A percentile compares a stretch with the other conserved stretches of the same genome.
Evolutionary conservation across 2,329 filamentous ascomycete species (phyloP).

Genomic region (Neodidymelliopsis sp.): DNA sequence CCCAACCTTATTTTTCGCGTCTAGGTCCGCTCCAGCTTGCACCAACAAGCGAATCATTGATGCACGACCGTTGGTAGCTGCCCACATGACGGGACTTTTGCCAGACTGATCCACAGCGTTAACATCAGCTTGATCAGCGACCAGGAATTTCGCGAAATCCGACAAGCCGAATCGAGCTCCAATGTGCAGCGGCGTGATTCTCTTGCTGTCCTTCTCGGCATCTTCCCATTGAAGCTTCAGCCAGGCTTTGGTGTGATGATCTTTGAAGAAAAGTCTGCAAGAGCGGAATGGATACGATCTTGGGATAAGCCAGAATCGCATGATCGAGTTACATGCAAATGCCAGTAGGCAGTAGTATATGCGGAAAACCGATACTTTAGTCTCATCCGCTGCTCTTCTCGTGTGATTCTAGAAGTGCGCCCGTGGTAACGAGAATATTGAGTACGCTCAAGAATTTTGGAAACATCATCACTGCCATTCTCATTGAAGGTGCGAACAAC

Average conservation of each 20-base stretch:
- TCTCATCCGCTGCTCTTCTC: conserved; percentile 3
- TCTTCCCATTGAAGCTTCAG: conserved; percentile 15
- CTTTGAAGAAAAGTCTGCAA: conserved; percentile 12
- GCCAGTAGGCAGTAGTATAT: conserved; percentile 20
- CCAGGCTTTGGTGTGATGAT: conserved; percentile 3
- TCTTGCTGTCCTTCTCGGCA: background rate
- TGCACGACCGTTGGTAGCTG: background rate
- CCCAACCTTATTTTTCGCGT: conserved; percentile 10
- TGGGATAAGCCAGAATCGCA: conserved; percentile 1
- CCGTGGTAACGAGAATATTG: background rate
- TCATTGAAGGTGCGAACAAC: background rate
- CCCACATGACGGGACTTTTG: conserved; percentile 18
- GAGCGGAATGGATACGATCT: conserved; percentile 3
- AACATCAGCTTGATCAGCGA: background rate
- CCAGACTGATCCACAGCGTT: conserved; percentile 16
- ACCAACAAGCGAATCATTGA: conserved; percentile 15
- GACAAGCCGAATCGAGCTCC: conserved; percentile 14
- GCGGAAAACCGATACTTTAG: conserved; percentile 13
- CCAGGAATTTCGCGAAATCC: background rate
- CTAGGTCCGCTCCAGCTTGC: conserved; percentile 32
- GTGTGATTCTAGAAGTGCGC: background rate
- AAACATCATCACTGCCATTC: background rate
- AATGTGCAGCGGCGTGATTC: conserved; percentile 17
- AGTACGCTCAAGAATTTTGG: background rate
- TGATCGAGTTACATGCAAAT: conserved; percentile 17